Evolutionary conservation across 2,329 filamentous ascomycete species (phyloP).

Genomic region (Diaporthe amygdali): DNA sequence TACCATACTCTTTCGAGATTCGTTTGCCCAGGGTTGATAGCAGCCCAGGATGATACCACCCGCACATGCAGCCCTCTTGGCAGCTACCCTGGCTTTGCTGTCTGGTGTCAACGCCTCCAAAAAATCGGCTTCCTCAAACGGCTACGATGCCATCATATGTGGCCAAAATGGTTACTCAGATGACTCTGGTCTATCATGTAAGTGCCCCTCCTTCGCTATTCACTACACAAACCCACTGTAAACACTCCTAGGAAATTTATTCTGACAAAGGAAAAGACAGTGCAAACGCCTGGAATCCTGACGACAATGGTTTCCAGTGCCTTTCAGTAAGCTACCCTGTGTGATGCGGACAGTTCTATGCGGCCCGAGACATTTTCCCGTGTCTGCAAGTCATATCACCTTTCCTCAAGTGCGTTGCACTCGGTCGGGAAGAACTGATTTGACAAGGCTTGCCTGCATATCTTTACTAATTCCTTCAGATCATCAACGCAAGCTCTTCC

Average conservation of each 20-base stretch:
- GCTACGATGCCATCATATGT: constrained; percentile 36
- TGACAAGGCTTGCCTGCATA: background rate
- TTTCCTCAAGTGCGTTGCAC: background rate
- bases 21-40: background rate
- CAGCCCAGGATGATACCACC: constrained; percentile 6
- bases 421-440: background rate
- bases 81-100: constrained; percentile 24
- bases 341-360: background rate
- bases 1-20: background rate
- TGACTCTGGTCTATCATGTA: constrained; percentile 17
- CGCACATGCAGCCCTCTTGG: constrained; percentile 1
- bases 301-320: constrained; percentile 35
- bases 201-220: background rate
- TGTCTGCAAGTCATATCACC: background rate
- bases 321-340: constrained; percentile 32
- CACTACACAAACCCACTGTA: background rate
- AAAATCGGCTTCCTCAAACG: constrained; percentile 16
- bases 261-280: constrained; percentile 30
- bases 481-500: constrained; percentile 23
- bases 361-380: background rate
- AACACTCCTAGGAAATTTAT: background rate
- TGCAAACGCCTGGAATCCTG: constrained; percentile 38
- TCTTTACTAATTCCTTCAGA: background rate
- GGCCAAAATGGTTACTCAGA: constrained; percentile 32
- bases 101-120: constrained; percentile 7